phyloP scores from a whole-genome alignment of 306 rosid species.

The Rubus idaeus region DNA sequence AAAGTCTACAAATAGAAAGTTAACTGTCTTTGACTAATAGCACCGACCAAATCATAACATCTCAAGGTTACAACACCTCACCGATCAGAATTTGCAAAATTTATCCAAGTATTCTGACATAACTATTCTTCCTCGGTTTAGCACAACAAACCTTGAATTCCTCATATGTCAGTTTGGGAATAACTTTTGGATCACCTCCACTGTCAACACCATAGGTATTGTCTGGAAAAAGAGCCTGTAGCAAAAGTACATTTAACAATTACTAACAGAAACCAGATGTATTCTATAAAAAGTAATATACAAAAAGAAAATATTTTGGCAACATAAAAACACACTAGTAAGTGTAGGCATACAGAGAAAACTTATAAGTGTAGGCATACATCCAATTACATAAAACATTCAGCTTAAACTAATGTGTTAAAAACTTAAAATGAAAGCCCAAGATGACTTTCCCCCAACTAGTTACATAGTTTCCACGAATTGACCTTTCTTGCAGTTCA shows the following conservation, averaged over 20 bases:
- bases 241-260: conserved; percentile 22
- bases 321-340: neutral
- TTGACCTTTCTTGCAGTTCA: neutral
- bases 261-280: neutral
- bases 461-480: neutral
- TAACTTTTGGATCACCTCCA: conserved; percentile 92
- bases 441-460: conserved; percentile 2
- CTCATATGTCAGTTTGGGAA: conserved; percentile 85
- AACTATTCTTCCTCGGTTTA: neutral
- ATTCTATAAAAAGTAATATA: neutral
- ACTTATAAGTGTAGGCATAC: neutral
- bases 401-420: conserved; percentile 1
- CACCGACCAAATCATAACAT: neutral
- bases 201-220: conserved; percentile 95
- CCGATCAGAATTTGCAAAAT: neutral
- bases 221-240: conserved; percentile 95
- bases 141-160: conserved; percentile 74
- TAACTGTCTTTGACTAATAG: neutral
- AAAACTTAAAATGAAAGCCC: neutral
- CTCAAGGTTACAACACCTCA: neutral
- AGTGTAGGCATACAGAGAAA: neutral
- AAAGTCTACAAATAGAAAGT: neutral
- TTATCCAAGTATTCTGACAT: neutral
- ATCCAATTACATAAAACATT: conserved; percentile 2
- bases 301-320: neutral